A percentile compares a stretch with the other conserved stretches of the same genome.
These are phyloP conservation scores for Aureobasidium sp. DNA, from an alignment of 2,329 filamentous ascomycete species.

Conservation along the genomic window DNA sequence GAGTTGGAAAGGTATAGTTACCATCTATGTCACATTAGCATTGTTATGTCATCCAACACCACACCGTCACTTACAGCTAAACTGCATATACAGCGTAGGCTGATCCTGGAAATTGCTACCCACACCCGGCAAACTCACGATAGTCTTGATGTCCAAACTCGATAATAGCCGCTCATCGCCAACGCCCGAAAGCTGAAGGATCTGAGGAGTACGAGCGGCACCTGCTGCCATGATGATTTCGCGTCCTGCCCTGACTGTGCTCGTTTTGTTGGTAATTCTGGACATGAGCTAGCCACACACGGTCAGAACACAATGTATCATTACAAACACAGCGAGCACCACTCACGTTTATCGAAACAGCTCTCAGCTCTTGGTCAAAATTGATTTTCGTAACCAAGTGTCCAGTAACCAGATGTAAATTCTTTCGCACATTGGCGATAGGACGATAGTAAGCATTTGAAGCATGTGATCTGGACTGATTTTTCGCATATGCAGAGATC, in stretches of 20 bases:
- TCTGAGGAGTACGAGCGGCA: conserved; percentile 27
- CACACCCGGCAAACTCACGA: conserved; percentile 27
- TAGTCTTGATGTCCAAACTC: conserved; percentile 23
- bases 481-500: conserved; percentile 28
- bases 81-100: conserved; percentile 2
- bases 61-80: conserved; percentile 6
- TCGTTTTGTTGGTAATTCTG: background rate
- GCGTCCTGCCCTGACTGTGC: conserved; percentile 1
- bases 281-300: conserved; percentile 16
- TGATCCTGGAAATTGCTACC: conserved; percentile 31
- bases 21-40: conserved; percentile 18
- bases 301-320: background rate
- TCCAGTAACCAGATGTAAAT: conserved; percentile 27
- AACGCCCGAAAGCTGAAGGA: conserved; percentile 31
- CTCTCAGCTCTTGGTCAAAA: background rate
- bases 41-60: background rate
- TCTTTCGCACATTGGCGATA: conserved; percentile 24
- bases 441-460: conserved; percentile 28
- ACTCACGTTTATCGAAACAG: conserved; percentile 1
- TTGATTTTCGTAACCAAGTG: conserved; percentile 20
- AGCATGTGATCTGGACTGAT: conserved; percentile 31
- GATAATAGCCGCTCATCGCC: conserved; percentile 19
- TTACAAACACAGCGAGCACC: too few relatives aligned
- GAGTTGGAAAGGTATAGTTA: conserved; percentile 19
- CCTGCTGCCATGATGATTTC: conserved; percentile 33